phyloP scores from a whole-genome alignment of 1,139 yeast genomes.

The Protomyces pachydermus region DNA sequence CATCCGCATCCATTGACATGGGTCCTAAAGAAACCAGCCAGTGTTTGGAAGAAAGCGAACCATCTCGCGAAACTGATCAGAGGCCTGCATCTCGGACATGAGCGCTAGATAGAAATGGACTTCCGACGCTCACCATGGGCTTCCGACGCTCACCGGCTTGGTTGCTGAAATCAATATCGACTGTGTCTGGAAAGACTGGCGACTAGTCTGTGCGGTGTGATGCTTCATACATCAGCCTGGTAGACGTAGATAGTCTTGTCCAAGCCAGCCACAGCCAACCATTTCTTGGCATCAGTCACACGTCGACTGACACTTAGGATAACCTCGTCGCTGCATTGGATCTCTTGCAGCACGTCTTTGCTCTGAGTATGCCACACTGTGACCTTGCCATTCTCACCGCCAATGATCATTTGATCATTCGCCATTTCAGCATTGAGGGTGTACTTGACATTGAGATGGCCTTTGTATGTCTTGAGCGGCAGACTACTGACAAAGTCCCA shows the following conservation, averaged over 20 bases:
- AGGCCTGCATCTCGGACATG: too few species aligned
- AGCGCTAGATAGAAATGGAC: too few species aligned
- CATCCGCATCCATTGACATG: too few species aligned
- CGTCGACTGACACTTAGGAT: background rate
- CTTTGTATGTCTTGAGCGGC: slow-evolving; percentile 68
- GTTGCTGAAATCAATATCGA: too few species aligned
- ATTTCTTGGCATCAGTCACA: background rate
- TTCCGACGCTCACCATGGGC: too few species aligned
- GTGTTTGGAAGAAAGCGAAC: too few species aligned
- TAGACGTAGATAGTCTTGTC: slow-evolving; percentile 8
- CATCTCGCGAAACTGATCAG: too few species aligned
- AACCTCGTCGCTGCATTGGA: slow-evolving; percentile 2
- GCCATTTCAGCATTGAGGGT: slow-evolving; percentile 29
- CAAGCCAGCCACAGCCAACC: slow-evolving; percentile 13
- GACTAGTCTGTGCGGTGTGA: too few species aligned
- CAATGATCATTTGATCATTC: slow-evolving; percentile 50
- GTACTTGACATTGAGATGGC: slow-evolving; percentile 39
- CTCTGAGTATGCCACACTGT: slow-evolving; percentile 72
- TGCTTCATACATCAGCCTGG: background rate
- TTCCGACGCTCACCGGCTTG: too few species aligned
- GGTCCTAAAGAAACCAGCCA: too few species aligned
- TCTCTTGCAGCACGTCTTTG: slow-evolving; percentile 47
- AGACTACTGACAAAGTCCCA: slow-evolving; percentile 80
- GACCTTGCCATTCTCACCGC: slow-evolving; percentile 58
- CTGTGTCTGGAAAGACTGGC: too few species aligned